A percentile compares a stretch with the other conserved stretches of the same genome.
Evolutionary conservation across 352 stramenopile species (phyloP).

Genomic region (Globisporangium okanoganense): DNA sequence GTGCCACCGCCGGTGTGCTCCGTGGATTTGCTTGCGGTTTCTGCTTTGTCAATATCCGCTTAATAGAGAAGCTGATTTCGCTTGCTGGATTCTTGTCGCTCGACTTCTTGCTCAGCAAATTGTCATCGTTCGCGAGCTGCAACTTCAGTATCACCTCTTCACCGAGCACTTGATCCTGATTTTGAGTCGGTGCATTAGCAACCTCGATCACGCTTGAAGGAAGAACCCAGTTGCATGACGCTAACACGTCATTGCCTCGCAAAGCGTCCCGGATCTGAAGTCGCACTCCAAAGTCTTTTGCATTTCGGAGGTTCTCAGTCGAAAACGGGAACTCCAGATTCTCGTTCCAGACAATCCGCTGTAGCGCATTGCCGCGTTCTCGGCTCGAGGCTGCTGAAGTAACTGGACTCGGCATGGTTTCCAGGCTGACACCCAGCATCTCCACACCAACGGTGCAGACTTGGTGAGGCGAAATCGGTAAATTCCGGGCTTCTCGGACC

Average conservation of each 20-base stretch:
- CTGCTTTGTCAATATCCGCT: neutral
- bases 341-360: slow-evolving; percentile 18
- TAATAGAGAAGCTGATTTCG: slow-evolving; percentile 1
- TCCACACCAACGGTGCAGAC: slow-evolving; percentile 16
- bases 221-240: slow-evolving; percentile 28
- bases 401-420: slow-evolving; percentile 23
- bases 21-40: neutral
- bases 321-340: slow-evolving; percentile 8
- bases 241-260: slow-evolving; percentile 16
- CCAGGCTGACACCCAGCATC: slow-evolving; percentile 18
- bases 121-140: neutral
- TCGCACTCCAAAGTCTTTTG: slow-evolving; percentile 11
- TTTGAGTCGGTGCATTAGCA: too few species aligned
- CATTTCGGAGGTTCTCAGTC: neutral
- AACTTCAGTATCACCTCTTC: slow-evolving; percentile 10
- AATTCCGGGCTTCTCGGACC: slow-evolving; percentile 9
- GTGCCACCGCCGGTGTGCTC: neutral
- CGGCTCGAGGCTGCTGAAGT: neutral
- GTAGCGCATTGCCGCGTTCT: neutral
- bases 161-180: neutral
- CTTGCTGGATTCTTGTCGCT: neutral
- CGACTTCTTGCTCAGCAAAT: neutral
- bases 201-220: slow-evolving; percentile 16
- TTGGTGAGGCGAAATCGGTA: slow-evolving; percentile 5
- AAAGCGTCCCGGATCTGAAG: slow-evolving; percentile 21